A percentile compares a stretch with the other conserved stretches of the same genome.
Evolutionary conservation across 768 basidiomycete genomes (phyloP).

Genomic region (Auricularia sp.): DNA sequence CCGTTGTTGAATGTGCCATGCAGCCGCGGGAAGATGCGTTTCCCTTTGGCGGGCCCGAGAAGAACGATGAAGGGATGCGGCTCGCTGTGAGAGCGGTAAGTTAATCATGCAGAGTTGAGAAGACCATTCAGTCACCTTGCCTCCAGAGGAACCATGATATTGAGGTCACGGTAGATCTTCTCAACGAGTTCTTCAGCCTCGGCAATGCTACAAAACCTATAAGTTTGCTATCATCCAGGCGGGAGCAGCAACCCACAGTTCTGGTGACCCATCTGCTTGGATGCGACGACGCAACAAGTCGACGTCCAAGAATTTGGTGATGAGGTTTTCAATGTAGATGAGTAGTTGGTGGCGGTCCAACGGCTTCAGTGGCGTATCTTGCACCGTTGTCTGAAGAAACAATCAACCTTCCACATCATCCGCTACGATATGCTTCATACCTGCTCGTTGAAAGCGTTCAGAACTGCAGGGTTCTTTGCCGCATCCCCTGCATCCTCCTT

Average conservation of each 20-base stretch:
- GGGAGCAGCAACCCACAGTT: background rate
- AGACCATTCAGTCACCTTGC: conserved; percentile 53
- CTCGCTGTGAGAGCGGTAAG: conserved; percentile 36
- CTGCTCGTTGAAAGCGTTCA: background rate
- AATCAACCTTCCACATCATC: no score
- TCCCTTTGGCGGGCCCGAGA: conserved; percentile 81
- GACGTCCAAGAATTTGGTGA: conserved; percentile 71
- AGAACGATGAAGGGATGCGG: conserved; percentile 97
- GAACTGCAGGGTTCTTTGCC: conserved; percentile 8
- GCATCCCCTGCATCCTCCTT: conserved; percentile 38
- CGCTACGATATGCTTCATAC: background rate
- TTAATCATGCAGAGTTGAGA: background rate
- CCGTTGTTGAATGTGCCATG: conserved; percentile 71
- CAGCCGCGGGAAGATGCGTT: conserved; percentile 80
- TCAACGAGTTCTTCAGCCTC: conserved; percentile 52
- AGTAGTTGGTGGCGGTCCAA: conserved; percentile 72
- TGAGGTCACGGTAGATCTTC: conserved; percentile 18
- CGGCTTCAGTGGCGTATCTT: conserved; percentile 24
- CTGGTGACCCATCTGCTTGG: conserved; percentile 27
- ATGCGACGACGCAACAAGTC: conserved; percentile 80
- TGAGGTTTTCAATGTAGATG: conserved; percentile 69
- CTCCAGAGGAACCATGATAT: conserved; percentile 59
- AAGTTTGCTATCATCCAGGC: background rate
- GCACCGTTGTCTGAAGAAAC: background rate
- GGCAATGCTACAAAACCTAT: background rate